phyloP scores from a whole-genome alignment of 164 flowering plant species.

The Euptelea pleiosperma region DNA sequence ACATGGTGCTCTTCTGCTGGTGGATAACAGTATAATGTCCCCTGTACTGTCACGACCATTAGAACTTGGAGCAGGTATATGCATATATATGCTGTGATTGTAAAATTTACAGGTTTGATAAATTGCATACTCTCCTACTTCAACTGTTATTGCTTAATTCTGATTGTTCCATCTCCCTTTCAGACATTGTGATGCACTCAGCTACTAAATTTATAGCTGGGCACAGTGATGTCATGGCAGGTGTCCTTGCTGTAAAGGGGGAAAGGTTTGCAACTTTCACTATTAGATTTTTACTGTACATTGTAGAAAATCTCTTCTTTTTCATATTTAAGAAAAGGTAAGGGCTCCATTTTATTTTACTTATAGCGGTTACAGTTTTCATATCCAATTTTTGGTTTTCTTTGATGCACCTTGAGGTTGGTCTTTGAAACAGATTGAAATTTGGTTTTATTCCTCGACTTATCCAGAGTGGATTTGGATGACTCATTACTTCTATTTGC shows the following conservation, averaged over 20 bases:
- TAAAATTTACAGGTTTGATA: neutral
- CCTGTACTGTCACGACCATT: slow-evolving; percentile 85
- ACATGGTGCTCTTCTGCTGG: slow-evolving; percentile 79
- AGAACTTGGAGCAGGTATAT: slow-evolving; percentile 93
- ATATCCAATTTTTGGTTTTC: neutral
- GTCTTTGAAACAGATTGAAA: neutral
- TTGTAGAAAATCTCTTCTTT: neutral
- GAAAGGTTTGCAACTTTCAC: slow-evolving; percentile 53
- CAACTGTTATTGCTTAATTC: neutral
- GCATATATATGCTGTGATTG: neutral
- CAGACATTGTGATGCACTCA: slow-evolving; percentile 98
- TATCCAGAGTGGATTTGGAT: neutral
- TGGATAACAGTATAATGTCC: slow-evolving; percentile 98
- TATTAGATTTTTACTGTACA: neutral
- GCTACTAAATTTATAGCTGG: slow-evolving; percentile 97
- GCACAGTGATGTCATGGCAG: slow-evolving; percentile 96
- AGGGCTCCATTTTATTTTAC: too few species aligned
- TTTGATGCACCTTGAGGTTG: neutral
- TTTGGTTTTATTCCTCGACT: neutral
- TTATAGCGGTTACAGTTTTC: neutral
- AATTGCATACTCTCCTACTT: slow-evolving; percentile 4
- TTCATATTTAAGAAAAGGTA: neutral
- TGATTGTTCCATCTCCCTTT: slow-evolving; percentile 11
- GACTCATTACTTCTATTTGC: neutral
- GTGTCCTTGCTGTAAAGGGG: slow-evolving; percentile 88